Base-by-base conservation (phyloP, 305 asterid species). In the Ruellia speciosa region DNA sequence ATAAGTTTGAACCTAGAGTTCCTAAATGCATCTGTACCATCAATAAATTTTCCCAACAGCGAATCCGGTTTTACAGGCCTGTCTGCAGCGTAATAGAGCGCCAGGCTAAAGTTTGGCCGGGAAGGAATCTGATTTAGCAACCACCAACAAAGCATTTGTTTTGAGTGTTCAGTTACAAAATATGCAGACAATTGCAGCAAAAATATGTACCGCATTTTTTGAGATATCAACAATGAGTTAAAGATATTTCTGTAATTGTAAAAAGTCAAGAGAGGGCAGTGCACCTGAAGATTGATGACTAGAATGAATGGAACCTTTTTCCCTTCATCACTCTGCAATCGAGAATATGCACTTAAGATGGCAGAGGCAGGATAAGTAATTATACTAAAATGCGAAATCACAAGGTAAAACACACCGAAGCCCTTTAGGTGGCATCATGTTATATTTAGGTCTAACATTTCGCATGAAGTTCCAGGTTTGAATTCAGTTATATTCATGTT, bases 1-100 rank as follows among this genome's bases (percentile, higher is more conserved):
- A 89, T 93, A 55, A 93, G 89, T 83, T 93, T 93, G 81, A 93
- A 86, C 74, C 97, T 84, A 61, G 97, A 80, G 71, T 93, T 96
- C 52, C 99, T 89, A 75, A 75, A 85, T 80, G 72, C 65, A 66
- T 93, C 97, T n/a, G 78, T 78, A 66, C 99, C 97, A 67, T 89
- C 81, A 58, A 77, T 71, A 66, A 89, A 93, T 79, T 82, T 86
- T 33, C 93, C 85, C 87, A 93, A 69, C 67, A 93, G 77, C 14
- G 99, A 86, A 55, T 70, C 69, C 73, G 81, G 74, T 62, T 71
- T 78, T 62, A 89, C 86, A 34, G 99, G 97, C 77, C 83, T 83
- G 68, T 84, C 90, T 49, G 97, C 84, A 62, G 97, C 97, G 74
- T 79, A 89, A 72, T 89, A 93, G 54, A 93, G 83, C 73, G 86